These are phyloP conservation scores for Nicotiana knightiana DNA, from an alignment of 257 asterid species.

Conservation along the genomic window DNA sequence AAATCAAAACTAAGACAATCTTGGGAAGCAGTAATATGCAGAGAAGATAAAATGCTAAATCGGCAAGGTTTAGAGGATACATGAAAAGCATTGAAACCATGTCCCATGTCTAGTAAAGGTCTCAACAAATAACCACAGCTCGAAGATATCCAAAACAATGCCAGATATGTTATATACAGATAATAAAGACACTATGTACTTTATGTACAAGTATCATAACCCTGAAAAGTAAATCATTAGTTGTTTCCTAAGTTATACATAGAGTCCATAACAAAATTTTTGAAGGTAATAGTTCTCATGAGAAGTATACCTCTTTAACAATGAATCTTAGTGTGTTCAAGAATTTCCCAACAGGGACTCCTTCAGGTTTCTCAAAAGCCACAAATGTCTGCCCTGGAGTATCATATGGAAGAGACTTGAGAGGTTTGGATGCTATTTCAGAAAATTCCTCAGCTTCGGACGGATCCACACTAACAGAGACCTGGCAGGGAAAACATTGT, in stretches of 20 bases:
- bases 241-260: neutral
- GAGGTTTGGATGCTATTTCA: slow-evolving; percentile 77
- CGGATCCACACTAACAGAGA: slow-evolving; percentile 84
- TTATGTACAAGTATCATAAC: neutral
- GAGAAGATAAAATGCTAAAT: neutral
- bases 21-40: neutral
- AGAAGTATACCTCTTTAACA: slow-evolving; percentile 74
- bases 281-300: neutral
- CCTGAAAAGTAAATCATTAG: neutral
- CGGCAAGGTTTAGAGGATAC: neutral
- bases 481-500: slow-evolving; percentile 39
- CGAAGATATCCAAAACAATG: neutral
- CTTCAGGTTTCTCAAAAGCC: slow-evolving; percentile 95
- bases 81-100: too few species aligned
- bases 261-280: neutral
- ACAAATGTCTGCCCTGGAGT: slow-evolving; percentile 91
- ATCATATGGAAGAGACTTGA: slow-evolving; percentile 81
- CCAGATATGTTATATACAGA: neutral
- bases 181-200: neutral
- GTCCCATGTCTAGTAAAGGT: neutral
- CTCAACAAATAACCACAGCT: neutral
- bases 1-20: neutral
- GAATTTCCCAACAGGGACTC: slow-evolving; percentile 84
- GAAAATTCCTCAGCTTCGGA: slow-evolving; percentile 95
- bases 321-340: slow-evolving; percentile 76